A percentile compares a stretch with the other conserved stretches of the same genome.
Evolutionary conservation across 768 basidiomycete species (phyloP).

Genomic region (Leucosporidium yakuticum): DNA sequence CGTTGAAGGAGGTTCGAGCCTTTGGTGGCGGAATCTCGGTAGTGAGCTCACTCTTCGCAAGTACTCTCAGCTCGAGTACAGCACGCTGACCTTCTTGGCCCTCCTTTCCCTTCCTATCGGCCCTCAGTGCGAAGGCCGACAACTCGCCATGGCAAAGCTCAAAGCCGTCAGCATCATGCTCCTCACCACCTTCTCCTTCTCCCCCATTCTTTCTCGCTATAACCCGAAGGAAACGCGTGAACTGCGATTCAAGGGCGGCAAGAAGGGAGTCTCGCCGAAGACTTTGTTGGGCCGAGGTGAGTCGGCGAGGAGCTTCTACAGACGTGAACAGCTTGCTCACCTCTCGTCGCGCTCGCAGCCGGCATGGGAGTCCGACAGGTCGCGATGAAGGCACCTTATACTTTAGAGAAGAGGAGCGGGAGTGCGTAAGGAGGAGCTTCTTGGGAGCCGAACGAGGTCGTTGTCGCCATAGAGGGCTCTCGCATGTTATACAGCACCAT

Average conservation of each 20-base stretch:
- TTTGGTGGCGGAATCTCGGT: constrained; percentile 34
- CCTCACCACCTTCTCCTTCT: constrained; percentile 15
- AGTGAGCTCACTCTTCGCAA: constrained; percentile 5
- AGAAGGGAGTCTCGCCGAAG: constrained; percentile 6
- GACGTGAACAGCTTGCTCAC: background rate
- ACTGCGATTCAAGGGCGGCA: no score
- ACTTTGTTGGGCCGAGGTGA: constrained; percentile 1
- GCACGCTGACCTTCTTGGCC: background rate
- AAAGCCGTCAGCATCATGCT: constrained; percentile 21
- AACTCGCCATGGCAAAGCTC: constrained; percentile 27
- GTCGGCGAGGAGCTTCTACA: background rate
- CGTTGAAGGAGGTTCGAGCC: constrained; percentile 13
- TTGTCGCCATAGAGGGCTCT: no score
- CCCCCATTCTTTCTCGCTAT: background rate
- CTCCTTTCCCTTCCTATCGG: background rate
- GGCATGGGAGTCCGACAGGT: constrained; percentile 22
- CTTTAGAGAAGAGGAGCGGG: no score
- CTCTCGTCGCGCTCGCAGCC: background rate
- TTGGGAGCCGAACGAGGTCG: no score
- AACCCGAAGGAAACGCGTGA: background rate
- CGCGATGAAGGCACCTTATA: no score
- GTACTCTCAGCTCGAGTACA: background rate
- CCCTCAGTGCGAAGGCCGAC: constrained; percentile 34
- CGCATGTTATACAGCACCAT: no score
- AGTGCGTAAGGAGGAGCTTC: no score